These are phyloP conservation scores for Thelonectria olida DNA, from an alignment of 2,329 filamentous ascomycete species.

Conservation along the genomic window DNA sequence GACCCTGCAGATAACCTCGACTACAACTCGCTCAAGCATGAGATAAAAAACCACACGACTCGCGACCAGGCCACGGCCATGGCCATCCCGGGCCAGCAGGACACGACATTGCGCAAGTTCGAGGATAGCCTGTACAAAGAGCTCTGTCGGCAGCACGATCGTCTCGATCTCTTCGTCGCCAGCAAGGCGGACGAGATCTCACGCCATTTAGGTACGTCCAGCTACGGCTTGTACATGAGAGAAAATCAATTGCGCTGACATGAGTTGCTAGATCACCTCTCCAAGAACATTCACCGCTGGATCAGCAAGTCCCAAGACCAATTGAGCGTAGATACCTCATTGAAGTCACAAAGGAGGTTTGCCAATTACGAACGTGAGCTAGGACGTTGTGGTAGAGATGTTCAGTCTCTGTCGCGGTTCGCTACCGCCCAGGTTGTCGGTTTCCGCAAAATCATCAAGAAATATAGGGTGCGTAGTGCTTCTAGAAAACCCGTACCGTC, in stretches of 20 bases:
- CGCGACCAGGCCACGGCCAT: constrained; percentile 75
- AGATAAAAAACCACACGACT: constrained; percentile 83
- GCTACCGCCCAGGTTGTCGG: constrained; percentile 77
- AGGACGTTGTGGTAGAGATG: no score
- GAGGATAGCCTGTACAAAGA: constrained; percentile 77
- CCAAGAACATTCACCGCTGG: constrained; percentile 57
- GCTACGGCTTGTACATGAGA: no score
- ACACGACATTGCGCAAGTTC: constrained; percentile 67
- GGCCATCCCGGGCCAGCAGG: constrained; percentile 77
- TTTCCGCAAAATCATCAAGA: constrained; percentile 86
- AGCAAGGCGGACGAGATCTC: no score
- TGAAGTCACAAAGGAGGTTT: no score
- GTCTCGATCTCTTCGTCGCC: constrained; percentile 79
- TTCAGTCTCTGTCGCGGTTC: constrained; percentile 68
- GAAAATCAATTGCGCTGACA: constrained; percentile 33
- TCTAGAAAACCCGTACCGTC: background rate
- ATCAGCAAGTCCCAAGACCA: constrained; percentile 48
- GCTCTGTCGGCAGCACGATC: constrained; percentile 76
- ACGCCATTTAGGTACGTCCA: background rate
- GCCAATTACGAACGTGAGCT: no score
- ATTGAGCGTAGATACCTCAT: background rate
- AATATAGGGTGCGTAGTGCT: constrained; percentile 66
- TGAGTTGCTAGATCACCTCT: constrained; percentile 55
- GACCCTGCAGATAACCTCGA: constrained; percentile 77
- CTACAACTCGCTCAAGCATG: constrained; percentile 86